These are phyloP conservation scores for Phytopythium delawarense DNA, from an alignment of 352 stramenopile genomes.

Conservation along the genomic window DNA sequence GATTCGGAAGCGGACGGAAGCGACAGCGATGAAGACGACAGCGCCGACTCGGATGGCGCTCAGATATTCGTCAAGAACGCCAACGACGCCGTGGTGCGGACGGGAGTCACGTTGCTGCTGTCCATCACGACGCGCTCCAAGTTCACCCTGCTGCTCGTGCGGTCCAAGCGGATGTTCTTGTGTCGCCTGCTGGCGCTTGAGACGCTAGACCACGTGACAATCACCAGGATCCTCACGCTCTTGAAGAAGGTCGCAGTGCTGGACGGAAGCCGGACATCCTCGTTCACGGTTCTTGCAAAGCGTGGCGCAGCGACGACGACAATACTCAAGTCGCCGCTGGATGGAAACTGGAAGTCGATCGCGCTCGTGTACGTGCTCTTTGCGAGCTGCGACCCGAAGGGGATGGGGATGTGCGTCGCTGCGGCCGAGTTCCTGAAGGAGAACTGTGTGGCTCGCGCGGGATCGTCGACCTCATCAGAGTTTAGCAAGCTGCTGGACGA, in stretches of 20 bases:
- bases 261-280: conserved; percentile 16
- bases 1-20: conserved; percentile 19
- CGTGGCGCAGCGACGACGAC: conserved; percentile 14
- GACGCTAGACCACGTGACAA: conserved; percentile 71
- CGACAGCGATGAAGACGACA: conserved; percentile 27
- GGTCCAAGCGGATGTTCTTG: conserved; percentile 68
- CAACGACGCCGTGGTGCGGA: conserved; percentile 61
- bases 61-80: conserved; percentile 54
- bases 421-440: conserved; percentile 75
- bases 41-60: conserved; percentile 52
- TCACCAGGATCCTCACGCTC: conserved; percentile 54
- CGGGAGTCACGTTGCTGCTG: conserved; percentile 65
- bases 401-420: conserved; percentile 66
- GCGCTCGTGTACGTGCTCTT: conserved; percentile 68
- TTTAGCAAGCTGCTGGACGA: conserved; percentile 65
- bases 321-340: conserved; percentile 24
- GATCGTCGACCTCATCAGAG: conserved; percentile 14
- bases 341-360: conserved; percentile 68
- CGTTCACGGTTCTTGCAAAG: conserved; percentile 11
- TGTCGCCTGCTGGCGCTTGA: conserved; percentile 68
- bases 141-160: conserved; percentile 56
- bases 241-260: conserved; percentile 61
- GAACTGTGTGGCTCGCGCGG: conserved; percentile 17
- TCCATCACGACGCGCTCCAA: conserved; percentile 66
- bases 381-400: conserved; percentile 73